phyloP scores from a whole-genome alignment of 2,329 filamentous ascomycete species.

The Neofusicoccum kwambonambiense region DNA sequence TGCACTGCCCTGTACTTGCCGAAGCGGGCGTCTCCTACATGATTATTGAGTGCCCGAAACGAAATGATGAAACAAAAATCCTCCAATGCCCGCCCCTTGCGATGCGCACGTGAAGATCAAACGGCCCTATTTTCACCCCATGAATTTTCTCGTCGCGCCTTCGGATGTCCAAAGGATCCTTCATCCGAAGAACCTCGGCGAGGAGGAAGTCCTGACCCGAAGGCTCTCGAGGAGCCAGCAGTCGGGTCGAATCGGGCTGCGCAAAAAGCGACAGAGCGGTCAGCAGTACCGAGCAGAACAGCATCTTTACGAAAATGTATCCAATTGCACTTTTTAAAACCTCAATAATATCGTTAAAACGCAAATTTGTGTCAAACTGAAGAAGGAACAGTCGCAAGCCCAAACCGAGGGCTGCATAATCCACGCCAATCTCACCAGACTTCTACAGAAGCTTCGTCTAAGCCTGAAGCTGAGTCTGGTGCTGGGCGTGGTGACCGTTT shows the following conservation, averaged over 20 bases:
- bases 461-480: conserved; percentile 12
- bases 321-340: neutral
- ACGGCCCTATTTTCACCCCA: neutral
- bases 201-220: neutral
- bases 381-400: neutral
- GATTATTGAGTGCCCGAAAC: too few species aligned
- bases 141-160: neutral
- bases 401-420: neutral
- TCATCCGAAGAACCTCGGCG: neutral
- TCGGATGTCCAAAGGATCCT: neutral
- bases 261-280: too few species aligned
- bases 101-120: neutral
- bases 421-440: neutral
- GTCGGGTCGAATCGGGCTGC: neutral
- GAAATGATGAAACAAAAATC: too few species aligned
- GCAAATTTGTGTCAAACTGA: neutral
- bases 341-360: neutral
- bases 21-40: too few species aligned
- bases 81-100: neutral
- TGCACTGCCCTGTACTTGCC: too few species aligned
- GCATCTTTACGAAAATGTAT: neutral
- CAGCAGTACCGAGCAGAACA: neutral
- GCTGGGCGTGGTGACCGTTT: conserved; percentile 6
- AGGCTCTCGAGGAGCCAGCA: neutral
- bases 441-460: neutral